A percentile compares a stretch with the other conserved stretches of the same genome.
These are phyloP conservation scores for Cryoendolithus antarcticus DNA, from an alignment of 2,329 filamentous ascomycete genomes.

Conservation along the genomic window DNA sequence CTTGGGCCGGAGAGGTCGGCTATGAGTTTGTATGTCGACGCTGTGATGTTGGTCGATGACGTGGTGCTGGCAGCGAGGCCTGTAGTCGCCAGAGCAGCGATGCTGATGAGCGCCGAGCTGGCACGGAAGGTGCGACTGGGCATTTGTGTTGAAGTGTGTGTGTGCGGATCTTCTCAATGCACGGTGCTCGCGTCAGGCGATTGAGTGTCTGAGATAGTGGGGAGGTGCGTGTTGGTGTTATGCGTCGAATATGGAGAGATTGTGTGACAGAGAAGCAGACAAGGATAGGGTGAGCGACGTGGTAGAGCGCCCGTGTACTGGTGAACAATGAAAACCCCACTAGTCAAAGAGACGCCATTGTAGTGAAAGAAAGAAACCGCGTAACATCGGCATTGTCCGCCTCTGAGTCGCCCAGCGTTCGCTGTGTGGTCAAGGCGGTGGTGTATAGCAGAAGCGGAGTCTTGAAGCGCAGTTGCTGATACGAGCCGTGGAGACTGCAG, in stretches of 20 bases:
- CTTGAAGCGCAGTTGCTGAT: too few relatives aligned
- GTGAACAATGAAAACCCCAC: too few relatives aligned
- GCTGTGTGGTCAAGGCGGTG: too few relatives aligned
- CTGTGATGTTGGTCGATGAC: conserved; percentile 1
- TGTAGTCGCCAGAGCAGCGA: conserved; percentile 4
- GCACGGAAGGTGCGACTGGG: background rate
- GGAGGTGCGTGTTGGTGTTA: too few relatives aligned
- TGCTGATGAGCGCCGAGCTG: conserved; percentile 1
- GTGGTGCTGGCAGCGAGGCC: conserved; percentile 3
- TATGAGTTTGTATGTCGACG: conserved; percentile 15
- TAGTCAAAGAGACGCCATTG: too few relatives aligned
- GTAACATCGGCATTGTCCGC: too few relatives aligned
- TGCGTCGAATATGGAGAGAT: background rate
- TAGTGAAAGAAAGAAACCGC: too few relatives aligned
- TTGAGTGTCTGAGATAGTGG: background rate
- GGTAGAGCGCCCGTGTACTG: too few relatives aligned
- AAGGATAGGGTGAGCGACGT: too few relatives aligned
- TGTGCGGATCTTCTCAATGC: background rate
- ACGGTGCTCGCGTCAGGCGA: conserved; percentile 5
- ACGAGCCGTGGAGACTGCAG: too few relatives aligned
- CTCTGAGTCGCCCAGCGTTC: too few relatives aligned
- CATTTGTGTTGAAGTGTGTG: background rate
- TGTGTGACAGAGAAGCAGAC: background rate
- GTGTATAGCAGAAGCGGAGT: too few relatives aligned
- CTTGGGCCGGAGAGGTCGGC: conserved; percentile 20